These are phyloP conservation scores for Cytospora leucostoma DNA, from an alignment of 2,329 filamentous ascomycete species.

Conservation along the genomic window DNA sequence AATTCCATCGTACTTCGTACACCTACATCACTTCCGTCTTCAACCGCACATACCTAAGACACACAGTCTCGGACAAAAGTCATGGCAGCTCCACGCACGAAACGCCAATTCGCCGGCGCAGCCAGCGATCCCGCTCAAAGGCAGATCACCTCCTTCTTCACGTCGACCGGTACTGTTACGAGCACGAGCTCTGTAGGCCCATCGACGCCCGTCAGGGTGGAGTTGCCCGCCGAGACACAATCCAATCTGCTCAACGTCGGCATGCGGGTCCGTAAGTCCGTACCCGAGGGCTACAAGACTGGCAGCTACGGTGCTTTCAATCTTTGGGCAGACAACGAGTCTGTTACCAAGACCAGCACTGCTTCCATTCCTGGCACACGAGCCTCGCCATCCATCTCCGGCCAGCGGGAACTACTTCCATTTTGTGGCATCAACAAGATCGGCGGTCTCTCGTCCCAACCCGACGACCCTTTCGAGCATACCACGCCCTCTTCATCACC, in stretches of 20 bases:
- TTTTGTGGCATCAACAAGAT: conserved; percentile 81
- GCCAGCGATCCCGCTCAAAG: conserved; percentile 59
- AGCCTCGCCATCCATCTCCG: conserved; percentile 32
- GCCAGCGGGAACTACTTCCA: conserved; percentile 66
- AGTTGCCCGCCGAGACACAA: conserved; percentile 68
- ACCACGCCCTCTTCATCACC: conserved; percentile 18
- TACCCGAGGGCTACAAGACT: conserved; percentile 93
- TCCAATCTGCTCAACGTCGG: conserved; percentile 86
- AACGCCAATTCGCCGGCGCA: conserved; percentile 63
- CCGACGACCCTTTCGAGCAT: conserved; percentile 15
- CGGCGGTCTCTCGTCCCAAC: conserved; percentile 66
- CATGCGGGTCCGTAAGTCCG: conserved; percentile 91
- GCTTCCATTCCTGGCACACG: conserved; percentile 29
- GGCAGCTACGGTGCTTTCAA: conserved; percentile 54
- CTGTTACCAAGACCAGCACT: conserved; percentile 23
- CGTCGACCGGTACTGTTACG: conserved; percentile 15
- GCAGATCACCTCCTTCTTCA: conserved; percentile 68
- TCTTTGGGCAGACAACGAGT: conserved; percentile 48
- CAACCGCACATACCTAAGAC: conserved; percentile 1
- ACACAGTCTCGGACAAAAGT: conserved; percentile 28
- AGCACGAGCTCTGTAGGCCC: conserved; percentile 31
- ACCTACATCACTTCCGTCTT: neutral
- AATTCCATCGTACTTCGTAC: neutral
- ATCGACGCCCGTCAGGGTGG: conserved; percentile 36
- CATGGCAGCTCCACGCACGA: conserved; percentile 58